phyloP scores from a whole-genome alignment of 805 yeast species.

The Lipomyces anomalus region DNA sequence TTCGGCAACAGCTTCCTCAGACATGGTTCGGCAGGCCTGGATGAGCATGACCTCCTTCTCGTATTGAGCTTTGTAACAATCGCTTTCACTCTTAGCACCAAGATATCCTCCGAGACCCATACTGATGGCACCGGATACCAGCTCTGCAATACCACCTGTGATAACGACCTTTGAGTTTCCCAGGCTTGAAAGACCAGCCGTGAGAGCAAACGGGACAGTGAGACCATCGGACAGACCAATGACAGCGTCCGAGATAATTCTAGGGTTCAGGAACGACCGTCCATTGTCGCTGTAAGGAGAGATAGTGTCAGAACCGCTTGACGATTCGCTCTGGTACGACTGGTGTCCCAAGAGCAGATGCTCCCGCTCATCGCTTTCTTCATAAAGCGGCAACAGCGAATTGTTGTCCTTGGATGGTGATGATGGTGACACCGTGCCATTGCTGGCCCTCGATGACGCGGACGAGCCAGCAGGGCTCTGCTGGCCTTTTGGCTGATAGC shows the following conservation, averaged over 20 bases:
- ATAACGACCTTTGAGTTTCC: conserved; percentile 88
- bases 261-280: conserved; percentile 51
- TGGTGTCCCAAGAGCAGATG: neutral
- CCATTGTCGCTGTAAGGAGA: neutral
- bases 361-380: neutral
- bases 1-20: conserved; percentile 76
- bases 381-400: too few species aligned
- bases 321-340: neutral
- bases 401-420: too few species aligned
- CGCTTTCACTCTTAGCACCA: conserved; percentile 81
- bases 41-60: conserved; percentile 33
- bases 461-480: conserved; percentile 6
- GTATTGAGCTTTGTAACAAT: conserved; percentile 25
- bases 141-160: conserved; percentile 97
- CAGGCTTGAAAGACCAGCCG: conserved; percentile 88
- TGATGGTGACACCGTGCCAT: too few species aligned
- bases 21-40: conserved; percentile 37
- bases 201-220: conserved; percentile 97
- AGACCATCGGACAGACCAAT: conserved; percentile 94
- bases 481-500: conserved; percentile 11
- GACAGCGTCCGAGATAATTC: conserved; percentile 88
- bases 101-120: conserved; percentile 97
- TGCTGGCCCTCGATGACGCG: conserved; percentile 9
- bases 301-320: neutral
- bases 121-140: conserved; percentile 92